Percentiles rank a stretch among this genome's conserved stretches.
Evolutionary conservation across 176 grass and related monocot genomes (phyloP).

Genomic region (Bromus sterilis): DNA sequence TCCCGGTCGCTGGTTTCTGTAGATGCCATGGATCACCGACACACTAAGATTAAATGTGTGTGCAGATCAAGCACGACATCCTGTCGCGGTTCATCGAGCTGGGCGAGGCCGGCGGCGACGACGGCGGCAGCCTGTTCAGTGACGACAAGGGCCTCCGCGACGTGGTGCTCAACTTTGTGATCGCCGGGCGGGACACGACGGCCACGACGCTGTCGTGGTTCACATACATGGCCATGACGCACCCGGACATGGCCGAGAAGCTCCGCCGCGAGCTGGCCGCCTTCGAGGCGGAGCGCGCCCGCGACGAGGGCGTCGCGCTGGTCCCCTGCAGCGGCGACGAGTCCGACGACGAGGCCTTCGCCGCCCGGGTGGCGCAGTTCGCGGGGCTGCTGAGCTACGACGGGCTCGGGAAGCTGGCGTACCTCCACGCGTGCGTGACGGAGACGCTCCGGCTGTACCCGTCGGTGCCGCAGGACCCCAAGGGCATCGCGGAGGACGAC

Average conservation of each 20-base stretch:
- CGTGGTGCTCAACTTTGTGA: slow-evolving; percentile 93
- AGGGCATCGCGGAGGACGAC: slow-evolving; percentile 85
- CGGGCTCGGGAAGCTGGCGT: slow-evolving; percentile 63
- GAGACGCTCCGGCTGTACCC: slow-evolving; percentile 91
- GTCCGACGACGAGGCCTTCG: slow-evolving; percentile 26
- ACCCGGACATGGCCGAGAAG: slow-evolving; percentile 62
- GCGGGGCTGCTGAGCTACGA: slow-evolving; percentile 68
- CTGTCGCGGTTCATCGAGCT: slow-evolving; percentile 94
- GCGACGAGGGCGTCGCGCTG: slow-evolving; percentile 44
- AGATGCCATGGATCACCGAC: neutral
- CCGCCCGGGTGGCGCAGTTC: slow-evolving; percentile 47
- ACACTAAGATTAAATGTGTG: neutral
- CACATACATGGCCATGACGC: slow-evolving; percentile 75
- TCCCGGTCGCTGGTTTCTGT: rapidly evolving
- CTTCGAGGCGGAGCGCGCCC: slow-evolving; percentile 67
- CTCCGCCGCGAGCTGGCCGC: slow-evolving; percentile 55
- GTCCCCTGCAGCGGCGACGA: slow-evolving; percentile 3
- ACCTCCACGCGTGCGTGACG: slow-evolving; percentile 87
- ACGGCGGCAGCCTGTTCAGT: slow-evolving; percentile 26
- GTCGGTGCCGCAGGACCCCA: slow-evolving; percentile 85
- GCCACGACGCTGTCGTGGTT: slow-evolving; percentile 95
- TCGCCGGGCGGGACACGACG: slow-evolving; percentile 85
- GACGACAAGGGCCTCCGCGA: slow-evolving; percentile 89
- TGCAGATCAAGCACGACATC: slow-evolving; percentile 86
- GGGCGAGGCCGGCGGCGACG: slow-evolving; percentile 35